These are phyloP conservation scores for Annulohypoxylon stygium DNA, from an alignment of 495 filamentous ascomycete species.

Conservation along the genomic window DNA sequence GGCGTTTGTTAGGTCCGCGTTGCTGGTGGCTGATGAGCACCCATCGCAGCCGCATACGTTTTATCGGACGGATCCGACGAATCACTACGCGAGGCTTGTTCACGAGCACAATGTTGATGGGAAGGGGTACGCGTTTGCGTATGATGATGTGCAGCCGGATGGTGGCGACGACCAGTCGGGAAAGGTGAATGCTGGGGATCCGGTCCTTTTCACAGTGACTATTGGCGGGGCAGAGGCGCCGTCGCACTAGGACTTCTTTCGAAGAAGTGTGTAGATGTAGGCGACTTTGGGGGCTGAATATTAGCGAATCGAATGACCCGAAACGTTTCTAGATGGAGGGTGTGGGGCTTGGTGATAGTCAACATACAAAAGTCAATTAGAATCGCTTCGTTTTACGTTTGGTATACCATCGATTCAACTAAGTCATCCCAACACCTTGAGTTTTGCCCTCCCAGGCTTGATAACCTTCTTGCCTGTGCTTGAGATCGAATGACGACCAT, in stretches of 20 bases:
- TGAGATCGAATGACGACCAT: no score
- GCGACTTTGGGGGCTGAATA: no score
- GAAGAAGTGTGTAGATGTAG: no score
- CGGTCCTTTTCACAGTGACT: constrained; percentile 71
- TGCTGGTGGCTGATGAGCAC: constrained; percentile 64
- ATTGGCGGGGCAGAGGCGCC: constrained; percentile 66
- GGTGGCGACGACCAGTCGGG: constrained; percentile 75
- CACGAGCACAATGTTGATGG: constrained; percentile 74
- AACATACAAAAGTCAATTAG: no score
- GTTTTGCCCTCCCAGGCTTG: no score
- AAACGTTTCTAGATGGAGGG: no score
- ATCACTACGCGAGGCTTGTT: constrained; percentile 78
- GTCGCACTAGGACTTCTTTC: background rate
- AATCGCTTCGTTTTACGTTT: no score
- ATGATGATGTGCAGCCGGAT: constrained; percentile 78
- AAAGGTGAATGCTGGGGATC: constrained; percentile 71
- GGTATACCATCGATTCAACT: no score
- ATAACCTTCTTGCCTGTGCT: no score
- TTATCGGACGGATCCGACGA: constrained; percentile 71
- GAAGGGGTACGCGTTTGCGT: constrained; percentile 83
- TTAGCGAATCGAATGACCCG: no score
- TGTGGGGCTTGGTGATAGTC: no score
- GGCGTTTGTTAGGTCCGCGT: constrained; percentile 74
- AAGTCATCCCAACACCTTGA: no score
- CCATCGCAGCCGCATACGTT: constrained; percentile 67